Evolutionary conservation across 768 basidiomycete genomes (phyloP).

Genomic region (Tricholoma sp.): DNA sequence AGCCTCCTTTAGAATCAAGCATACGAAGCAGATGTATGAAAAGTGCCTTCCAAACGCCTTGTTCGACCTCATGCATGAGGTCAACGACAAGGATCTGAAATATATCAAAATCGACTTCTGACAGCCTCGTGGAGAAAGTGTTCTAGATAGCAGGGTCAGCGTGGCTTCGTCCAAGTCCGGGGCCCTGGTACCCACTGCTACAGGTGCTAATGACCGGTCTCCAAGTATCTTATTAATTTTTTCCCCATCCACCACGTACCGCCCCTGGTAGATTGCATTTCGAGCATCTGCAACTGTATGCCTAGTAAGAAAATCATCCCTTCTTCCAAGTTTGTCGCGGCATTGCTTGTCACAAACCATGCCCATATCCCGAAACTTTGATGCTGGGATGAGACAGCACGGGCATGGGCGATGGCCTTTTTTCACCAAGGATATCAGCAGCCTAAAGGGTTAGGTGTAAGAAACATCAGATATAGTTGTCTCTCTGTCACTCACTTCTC

Average conservation of each 20-base stretch:
- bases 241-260: conserved; percentile 17
- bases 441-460: conserved; percentile 5
- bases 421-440: conserved; percentile 20
- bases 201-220: conserved; percentile 10
- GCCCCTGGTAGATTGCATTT: conserved; percentile 21
- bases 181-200: not conserved
- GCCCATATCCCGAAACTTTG: not conserved
- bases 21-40: conserved; percentile 31
- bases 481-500: conserved; percentile 17
- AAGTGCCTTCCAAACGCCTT: conserved; percentile 32
- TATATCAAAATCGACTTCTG: conserved; percentile 17
- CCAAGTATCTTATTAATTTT: conserved; percentile 20
- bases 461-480: not conserved
- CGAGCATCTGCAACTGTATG: conserved; percentile 14
- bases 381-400: conserved; percentile 19
- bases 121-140: not conserved
- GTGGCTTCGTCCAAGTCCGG: not conserved
- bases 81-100: conserved; percentile 27
- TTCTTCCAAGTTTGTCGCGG: not conserved
- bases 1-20: conserved; percentile 14
- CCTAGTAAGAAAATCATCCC: conserved; percentile 3
- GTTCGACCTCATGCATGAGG: conserved; percentile 33
- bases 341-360: not conserved
- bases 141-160: not conserved
- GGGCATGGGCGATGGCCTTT: conserved; percentile 31